Base-by-base conservation (phyloP, 1,139 yeast genomes). In the Yamadazyma kanchanaburiensis region DNA sequence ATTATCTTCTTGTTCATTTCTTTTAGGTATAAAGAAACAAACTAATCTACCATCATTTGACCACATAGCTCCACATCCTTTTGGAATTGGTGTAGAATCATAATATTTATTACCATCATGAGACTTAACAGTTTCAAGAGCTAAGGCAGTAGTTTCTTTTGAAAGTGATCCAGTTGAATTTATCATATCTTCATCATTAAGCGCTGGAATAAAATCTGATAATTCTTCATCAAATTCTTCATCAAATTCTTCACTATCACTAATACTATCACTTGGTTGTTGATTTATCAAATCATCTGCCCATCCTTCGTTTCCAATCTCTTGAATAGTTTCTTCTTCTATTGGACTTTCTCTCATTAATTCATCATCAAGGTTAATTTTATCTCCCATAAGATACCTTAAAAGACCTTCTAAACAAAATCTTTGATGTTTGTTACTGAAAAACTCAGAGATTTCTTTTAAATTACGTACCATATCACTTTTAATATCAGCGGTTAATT, bases 21-120 rank as follows among this genome's bases (percentile, higher is more conserved):
- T 63, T 33, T 74, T 75, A 0, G 82, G 78, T n/a, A 80, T 73
- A 55, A 86, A 87, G 47, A 89, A 88, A 49, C 95, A 85, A 2
- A 88, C 81, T 32, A 88, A 62, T 38, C 76, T 77, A 0, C 96
- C 96, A 3, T 77, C 72, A 11, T 77, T 72, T 0, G 94, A 70
- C 96, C 96, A 88, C 0, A 77, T 65, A 0, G 95, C 96, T 7
- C 96, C 96, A 61, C 96, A 88, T 3, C 91, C 94, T 49, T 85
- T 87, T 0, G 96, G 96, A 3, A 88, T 70, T 0, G 96, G 96
- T 0, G 95, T 86, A 22, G 88, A 80, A 48, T 87, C 95, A 46
- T 79, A 74, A 11, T 37, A 35, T 13, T 30, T 32, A 14, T 30
- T 32, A 11, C 31, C 19, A 14, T 26, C 26, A 5, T 25, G 58